Percentiles rank a stretch among this genome's conserved stretches.
Conservation (phyloP, 1,284 basidiomycete genomes). For the Exobasidium cylindrosporum region DNA sequence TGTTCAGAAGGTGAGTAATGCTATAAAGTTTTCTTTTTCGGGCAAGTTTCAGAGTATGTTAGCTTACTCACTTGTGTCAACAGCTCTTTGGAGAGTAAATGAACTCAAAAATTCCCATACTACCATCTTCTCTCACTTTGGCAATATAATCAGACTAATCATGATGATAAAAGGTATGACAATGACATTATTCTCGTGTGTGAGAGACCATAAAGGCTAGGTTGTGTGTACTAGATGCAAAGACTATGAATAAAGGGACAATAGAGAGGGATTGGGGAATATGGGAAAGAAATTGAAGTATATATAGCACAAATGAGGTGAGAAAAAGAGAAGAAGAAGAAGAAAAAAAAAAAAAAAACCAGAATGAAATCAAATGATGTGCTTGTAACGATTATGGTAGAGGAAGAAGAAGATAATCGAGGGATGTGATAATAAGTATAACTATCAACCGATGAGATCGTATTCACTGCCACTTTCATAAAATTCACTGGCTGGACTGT, state of each 20-base stretch:
- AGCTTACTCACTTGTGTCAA: too few relatives aligned
- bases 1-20: constrained; percentile 73
- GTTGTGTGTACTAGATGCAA: neutral
- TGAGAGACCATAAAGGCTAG: neutral
- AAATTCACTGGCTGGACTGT: constrained; percentile 44
- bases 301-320: neutral
- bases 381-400: too few relatives aligned
- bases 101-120: neutral
- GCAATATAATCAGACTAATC: too few relatives aligned
- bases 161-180: neutral
- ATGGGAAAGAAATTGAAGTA: neutral
- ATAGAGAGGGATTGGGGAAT: neutral
- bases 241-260: neutral
- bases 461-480: constrained; percentile 53
- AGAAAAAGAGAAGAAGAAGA: neutral
- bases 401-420: too few relatives aligned
- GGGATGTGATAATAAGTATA: neutral
- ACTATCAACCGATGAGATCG: constrained; percentile 28
- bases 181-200: neutral
- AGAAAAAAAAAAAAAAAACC: neutral
- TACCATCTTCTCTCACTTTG: too few relatives aligned
- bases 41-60: too few relatives aligned
- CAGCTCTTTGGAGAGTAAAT: constrained; percentile 41
- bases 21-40: too few relatives aligned
- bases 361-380: neutral